Percentiles rank a stretch among this genome's conserved stretches.
These are phyloP conservation scores for Wallacemonas sp. DNA, from an alignment of 208 protist species.

Conservation along the genomic window DNA sequence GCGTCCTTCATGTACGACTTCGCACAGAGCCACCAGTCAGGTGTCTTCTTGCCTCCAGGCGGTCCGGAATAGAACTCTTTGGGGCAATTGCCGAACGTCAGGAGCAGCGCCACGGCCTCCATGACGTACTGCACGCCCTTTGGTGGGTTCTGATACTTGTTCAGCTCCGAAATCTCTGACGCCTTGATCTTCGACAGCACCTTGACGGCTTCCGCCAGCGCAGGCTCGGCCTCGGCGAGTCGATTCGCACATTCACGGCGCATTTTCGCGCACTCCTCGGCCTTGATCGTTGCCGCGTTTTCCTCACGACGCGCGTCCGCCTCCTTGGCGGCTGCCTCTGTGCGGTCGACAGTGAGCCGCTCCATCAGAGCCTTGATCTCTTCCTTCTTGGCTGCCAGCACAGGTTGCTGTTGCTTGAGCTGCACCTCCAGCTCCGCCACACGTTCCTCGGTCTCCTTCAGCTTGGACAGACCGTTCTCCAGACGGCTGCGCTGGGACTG, in stretches of 20 bases:
- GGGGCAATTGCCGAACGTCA: constrained; percentile 95
- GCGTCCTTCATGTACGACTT: constrained; percentile 94
- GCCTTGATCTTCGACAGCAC: constrained; percentile 95
- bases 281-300: constrained; percentile 91
- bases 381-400: constrained; percentile 91
- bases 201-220: constrained; percentile 92
- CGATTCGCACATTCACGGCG: constrained; percentile 85
- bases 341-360: constrained; percentile 89
- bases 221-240: constrained; percentile 96
- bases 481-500: constrained; percentile 84
- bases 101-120: constrained; percentile 96
- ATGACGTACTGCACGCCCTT: constrained; percentile 97
- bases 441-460: constrained; percentile 90
- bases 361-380: constrained; percentile 95
- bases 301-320: constrained; percentile 90
- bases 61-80: constrained; percentile 93
- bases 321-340: constrained; percentile 90
- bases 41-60: constrained; percentile 91
- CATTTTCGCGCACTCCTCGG: constrained; percentile 94
- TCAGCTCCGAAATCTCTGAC: constrained; percentile 96
- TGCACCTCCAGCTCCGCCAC: constrained; percentile 93
- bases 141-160: constrained; percentile 95
- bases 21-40: constrained; percentile 96
- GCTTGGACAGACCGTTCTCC: constrained; percentile 95
- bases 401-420: constrained; percentile 95